These are phyloP conservation scores for Zygnema cylindricum DNA, from an alignment of 139 green algal species.

Conservation along the genomic window DNA sequence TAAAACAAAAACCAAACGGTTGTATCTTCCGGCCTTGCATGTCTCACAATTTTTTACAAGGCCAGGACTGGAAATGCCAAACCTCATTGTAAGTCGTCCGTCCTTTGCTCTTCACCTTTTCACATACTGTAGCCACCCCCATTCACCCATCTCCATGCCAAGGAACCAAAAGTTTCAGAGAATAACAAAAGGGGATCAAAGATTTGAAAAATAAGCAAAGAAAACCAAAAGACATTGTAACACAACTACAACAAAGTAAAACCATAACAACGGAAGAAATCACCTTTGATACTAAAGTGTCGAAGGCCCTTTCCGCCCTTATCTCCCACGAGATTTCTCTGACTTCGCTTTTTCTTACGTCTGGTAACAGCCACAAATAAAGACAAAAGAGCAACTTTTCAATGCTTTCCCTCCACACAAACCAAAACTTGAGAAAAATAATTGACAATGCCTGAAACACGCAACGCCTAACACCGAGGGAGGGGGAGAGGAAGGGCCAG, in stretches of 20 bases:
- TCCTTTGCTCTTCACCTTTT: conserved; percentile 85
- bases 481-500: background rate
- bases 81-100: conserved; percentile 93
- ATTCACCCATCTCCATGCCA: too few relatives aligned
- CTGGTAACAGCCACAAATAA: background rate
- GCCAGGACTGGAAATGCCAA: background rate
- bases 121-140: conserved; percentile 82
- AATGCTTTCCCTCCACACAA: too few relatives aligned
- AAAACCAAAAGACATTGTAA: too few relatives aligned
- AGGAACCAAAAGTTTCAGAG: too few relatives aligned
- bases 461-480: too few relatives aligned
- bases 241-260: too few relatives aligned
- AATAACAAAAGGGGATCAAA: too few relatives aligned
- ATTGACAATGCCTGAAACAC: background rate
- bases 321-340: conserved; percentile 20
- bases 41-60: background rate
- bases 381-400: background rate
- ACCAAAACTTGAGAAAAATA: background rate
- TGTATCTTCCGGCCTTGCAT: background rate
- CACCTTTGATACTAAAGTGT: conserved; percentile 76
- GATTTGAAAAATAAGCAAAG: too few relatives aligned
- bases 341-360: conserved; percentile 13
- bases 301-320: conserved; percentile 77
- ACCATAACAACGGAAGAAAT: too few relatives aligned
- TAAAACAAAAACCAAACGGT: too few relatives aligned